phyloP scores from a whole-genome alignment of 164 flowering plant genomes.

The Kalanchoe fedtschenkoi region DNA sequence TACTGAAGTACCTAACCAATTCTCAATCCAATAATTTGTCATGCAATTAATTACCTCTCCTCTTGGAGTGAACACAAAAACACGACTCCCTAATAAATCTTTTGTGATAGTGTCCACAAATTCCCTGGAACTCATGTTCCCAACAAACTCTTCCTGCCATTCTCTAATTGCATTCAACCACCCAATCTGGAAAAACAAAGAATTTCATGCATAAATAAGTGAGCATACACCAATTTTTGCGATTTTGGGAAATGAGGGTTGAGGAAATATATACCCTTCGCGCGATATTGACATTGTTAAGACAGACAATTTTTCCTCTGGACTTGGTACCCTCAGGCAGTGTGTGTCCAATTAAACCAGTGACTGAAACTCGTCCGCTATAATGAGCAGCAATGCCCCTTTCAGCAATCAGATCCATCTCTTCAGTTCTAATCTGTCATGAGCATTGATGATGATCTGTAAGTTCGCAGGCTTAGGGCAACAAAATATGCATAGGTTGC shows the following conservation, averaged over 20 bases:
- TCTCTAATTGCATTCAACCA: constrained; percentile 99
- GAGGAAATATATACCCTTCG: constrained; percentile 63
- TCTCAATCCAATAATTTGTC: background rate
- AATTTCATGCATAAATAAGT: background rate
- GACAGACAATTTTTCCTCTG: constrained; percentile 58
- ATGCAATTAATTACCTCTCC: constrained; percentile 90
- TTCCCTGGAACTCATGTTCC: constrained; percentile 98
- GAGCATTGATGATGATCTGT: background rate
- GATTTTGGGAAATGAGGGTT: background rate
- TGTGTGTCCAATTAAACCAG: constrained; percentile 55
- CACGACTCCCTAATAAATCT: constrained; percentile 90
- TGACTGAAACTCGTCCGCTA: constrained; percentile 64
- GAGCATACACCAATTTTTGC: background rate
- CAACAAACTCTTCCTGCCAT: constrained; percentile 99
- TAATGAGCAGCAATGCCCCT: constrained; percentile 98
- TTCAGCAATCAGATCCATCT: constrained; percentile 95
- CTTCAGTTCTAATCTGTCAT: constrained; percentile 85
- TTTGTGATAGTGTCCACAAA: constrained; percentile 88
- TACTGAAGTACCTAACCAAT: background rate
- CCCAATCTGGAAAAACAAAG: constrained; percentile 55
- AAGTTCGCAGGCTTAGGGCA: background rate
- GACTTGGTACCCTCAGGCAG: constrained; percentile 42
- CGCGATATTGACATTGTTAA: constrained; percentile 82
- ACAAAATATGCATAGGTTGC: background rate
- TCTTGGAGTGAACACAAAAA: constrained; percentile 93